Base-by-base conservation (phyloP, 176 grass and related monocot species). In the Carex kokanica region DNA sequence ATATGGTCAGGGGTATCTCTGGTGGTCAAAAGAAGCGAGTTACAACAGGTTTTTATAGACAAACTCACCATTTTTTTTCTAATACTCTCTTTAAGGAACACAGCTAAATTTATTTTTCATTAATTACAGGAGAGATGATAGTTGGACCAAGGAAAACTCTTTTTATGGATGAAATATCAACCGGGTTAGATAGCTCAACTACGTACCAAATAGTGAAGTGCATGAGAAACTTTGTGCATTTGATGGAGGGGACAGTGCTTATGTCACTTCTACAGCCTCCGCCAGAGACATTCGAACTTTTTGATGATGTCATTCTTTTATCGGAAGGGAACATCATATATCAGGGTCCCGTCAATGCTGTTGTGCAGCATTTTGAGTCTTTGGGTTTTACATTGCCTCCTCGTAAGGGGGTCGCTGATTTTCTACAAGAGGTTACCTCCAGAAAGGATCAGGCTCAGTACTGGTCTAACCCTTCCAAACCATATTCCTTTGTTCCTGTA, bases 131-230 rank as follows among this genome's bases (percentile, higher is more conserved):
- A 25, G 92, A 94, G 86, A 94, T 94, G 92, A 78, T 91, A 79
- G 84, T 94, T 88, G 92, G 92, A 24, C 89, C 92, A 69, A 86
- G 88, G 54, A 94, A 94, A 86, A 84, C 86, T 15, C 85, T 94
- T 83, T 89, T 94, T 8, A 94, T 94, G 92, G 92, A 94, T 90
- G 92, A 94, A 86, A 94, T 94, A 89, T 94, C 92, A 16, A 94
- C 92, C 36, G 92, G 92, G 31, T 90, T 94, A 4, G 89, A 94
- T 66, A 94, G 92, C 70, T 89, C 92, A 49, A 94, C 92, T 15
- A 94, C 92, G n/a, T 94, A 78, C 82, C 92, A 94, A 84, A 94
- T 94, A 27, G 92, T 94, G 27, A 91, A 90, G 10, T 94, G 89
- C 75, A 78, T 89, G 89, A 84, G 73, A 81, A 91, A 94, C 69